Evolutionary conservation across 2,329 filamentous ascomycete genomes (phyloP), one percentile per base, ranked within the genome.

Genomic region (Fusarium abutilonis): DNA sequence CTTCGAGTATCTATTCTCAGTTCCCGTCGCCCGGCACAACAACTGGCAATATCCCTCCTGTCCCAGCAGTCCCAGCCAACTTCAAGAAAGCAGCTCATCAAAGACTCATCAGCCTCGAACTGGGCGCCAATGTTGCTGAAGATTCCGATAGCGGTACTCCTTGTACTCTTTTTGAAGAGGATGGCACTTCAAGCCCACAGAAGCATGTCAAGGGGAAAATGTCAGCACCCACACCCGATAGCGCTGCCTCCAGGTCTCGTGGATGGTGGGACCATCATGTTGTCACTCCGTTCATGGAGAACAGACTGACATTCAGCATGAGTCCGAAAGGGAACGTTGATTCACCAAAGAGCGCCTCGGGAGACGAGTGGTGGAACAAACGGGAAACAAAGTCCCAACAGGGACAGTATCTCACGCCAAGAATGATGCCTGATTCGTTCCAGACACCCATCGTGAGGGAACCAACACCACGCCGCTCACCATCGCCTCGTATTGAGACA

Each of bases 231-330:
- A 75, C 77, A 38, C 74, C 80, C 40, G 74, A 80, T 43, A 85
- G 83, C 36, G 85, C 83, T 26, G 82, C 79, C 38, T 82, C 84
- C 10, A 82, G 81, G 52, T 89, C 88, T 23, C 81, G 82, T 57
- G 90, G 90, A 17, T 93, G 90, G 89, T 93, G 90, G 90, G 90
- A 91, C 68, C 82, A 91, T 68, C 82, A 90, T 64, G 86, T 93
- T 52, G 88, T 84, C 8, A 90, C 89, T 1, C 90, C 90, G 0
- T 92, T 92, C 68, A 68, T 76, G 14, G 79, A 83, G 69, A 81
- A 66, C 68, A 75, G 66, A 45, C 67, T 77, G 13, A 81, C 79
- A 34, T 80, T 82, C 42, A 66, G 59, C 19, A 76, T 78, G 42
- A 77, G 75, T 42, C 75, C 76, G 42, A 75, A 69, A 66, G 53